A percentile compares a stretch with the other conserved stretches of the same genome.
These are phyloP conservation scores for Neoarthrinium moseri DNA, from an alignment of 2,329 filamentous ascomycete species.

Conservation along the genomic window DNA sequence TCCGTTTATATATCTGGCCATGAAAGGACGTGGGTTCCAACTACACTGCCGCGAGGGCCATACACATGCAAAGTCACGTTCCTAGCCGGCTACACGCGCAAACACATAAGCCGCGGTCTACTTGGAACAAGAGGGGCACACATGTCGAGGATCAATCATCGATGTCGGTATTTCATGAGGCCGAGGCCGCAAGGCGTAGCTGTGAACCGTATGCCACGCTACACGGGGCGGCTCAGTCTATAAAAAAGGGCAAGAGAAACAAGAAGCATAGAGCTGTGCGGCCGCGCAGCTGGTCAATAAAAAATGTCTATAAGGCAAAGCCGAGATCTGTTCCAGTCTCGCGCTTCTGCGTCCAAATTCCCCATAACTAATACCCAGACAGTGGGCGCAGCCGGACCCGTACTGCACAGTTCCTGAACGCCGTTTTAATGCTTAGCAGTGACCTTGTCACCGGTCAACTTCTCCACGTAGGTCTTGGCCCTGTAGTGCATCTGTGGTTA, in stretches of 20 bases:
- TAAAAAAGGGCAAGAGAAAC: background rate
- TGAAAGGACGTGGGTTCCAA: no score
- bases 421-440: conserved; percentile 66
- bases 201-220: background rate
- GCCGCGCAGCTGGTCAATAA: background rate
- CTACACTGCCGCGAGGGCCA: no score
- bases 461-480: conserved; percentile 67
- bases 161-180: no score
- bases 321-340: background rate
- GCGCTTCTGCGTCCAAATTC: background rate
- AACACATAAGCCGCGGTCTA: no score
- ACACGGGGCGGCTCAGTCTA: background rate
- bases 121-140: no score
- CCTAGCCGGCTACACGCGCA: no score
- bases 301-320: conserved; percentile 3
- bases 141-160: no score
- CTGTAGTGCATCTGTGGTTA: conserved; percentile 32
- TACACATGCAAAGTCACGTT: no score
- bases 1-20: no score
- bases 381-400: background rate
- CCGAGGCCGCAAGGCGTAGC: no score
- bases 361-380: background rate
- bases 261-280: background rate
- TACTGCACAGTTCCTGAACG: conserved; percentile 21
- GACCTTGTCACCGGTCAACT: conserved; percentile 62